These are phyloP conservation scores for Tetrapisispora iriomotensis DNA, from an alignment of 805 yeast genomes.

Conservation along the genomic window DNA sequence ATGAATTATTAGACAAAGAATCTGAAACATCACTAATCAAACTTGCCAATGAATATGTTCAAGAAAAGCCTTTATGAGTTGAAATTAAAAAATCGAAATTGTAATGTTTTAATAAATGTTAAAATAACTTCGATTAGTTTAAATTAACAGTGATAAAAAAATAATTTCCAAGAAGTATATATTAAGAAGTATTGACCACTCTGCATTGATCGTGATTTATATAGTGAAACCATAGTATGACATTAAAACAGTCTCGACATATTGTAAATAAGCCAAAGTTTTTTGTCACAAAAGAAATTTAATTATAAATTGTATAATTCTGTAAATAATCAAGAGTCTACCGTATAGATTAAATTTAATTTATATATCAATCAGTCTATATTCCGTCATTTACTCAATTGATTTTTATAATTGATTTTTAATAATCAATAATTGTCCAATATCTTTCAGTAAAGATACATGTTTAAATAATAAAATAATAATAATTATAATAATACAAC, in stretches of 20 bases:
- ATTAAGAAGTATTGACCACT: no score
- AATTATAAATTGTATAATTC: conserved; percentile 1
- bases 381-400: no score
- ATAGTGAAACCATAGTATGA: background rate
- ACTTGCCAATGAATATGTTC: conserved; percentile 8
- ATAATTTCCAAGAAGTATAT: no score
- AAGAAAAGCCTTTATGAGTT: background rate
- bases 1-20: conserved; percentile 35
- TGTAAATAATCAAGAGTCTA: conserved; percentile 2
- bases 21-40: conserved; percentile 10
- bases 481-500: conserved; percentile 1
- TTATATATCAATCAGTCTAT: background rate
- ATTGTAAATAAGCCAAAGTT: conserved; percentile 2
- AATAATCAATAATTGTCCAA: background rate
- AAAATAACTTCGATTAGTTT: background rate
- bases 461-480: background rate
- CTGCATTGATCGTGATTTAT: conserved; percentile 1
- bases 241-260: background rate
- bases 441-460: background rate
- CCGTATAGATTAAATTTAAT: conserved; percentile 1
- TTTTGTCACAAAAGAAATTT: background rate
- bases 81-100: background rate
- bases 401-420: background rate
- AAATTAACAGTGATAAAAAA: background rate
- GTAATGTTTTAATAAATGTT: background rate